A percentile compares a stretch with the other conserved stretches of the same genome.
Evolutionary conservation across 345 rosid species (phyloP).

Genomic region (Syzygium jambos): DNA sequence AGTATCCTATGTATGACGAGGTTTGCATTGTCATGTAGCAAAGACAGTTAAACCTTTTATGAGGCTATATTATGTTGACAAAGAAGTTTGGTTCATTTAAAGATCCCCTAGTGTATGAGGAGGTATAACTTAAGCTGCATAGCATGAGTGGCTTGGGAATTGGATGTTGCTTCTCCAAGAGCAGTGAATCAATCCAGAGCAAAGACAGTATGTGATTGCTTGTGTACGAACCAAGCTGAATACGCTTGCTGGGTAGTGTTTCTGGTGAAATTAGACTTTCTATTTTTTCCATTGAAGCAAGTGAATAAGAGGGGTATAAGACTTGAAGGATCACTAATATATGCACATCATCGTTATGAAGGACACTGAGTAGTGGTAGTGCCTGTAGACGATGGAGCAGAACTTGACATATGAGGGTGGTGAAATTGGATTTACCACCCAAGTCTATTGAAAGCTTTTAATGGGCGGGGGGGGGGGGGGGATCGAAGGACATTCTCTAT

Average conservation of each 20-base stretch:
- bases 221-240: not conserved
- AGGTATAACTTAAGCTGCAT: not conserved
- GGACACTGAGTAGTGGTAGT: not conserved
- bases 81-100: not conserved
- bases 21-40: not conserved
- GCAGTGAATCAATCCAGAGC: not conserved
- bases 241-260: not conserved
- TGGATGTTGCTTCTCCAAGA: not conserved
- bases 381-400: not conserved
- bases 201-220: not conserved
- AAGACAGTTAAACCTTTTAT: not conserved
- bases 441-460: not conserved
- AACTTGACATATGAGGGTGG: not conserved
- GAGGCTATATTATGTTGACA: not conserved
- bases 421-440: not conserved
- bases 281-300: not conserved
- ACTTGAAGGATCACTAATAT: not conserved
- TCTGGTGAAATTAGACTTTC: not conserved
- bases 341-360: not conserved
- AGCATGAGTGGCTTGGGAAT: not conserved
- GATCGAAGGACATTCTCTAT: not conserved
- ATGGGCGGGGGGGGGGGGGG: not conserved
- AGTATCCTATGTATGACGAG: not conserved
- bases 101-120: not conserved
- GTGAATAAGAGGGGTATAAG: not conserved